Base-by-base conservation (phyloP, 139 green algal genomes). In the Chlorella sp. region DNA sequence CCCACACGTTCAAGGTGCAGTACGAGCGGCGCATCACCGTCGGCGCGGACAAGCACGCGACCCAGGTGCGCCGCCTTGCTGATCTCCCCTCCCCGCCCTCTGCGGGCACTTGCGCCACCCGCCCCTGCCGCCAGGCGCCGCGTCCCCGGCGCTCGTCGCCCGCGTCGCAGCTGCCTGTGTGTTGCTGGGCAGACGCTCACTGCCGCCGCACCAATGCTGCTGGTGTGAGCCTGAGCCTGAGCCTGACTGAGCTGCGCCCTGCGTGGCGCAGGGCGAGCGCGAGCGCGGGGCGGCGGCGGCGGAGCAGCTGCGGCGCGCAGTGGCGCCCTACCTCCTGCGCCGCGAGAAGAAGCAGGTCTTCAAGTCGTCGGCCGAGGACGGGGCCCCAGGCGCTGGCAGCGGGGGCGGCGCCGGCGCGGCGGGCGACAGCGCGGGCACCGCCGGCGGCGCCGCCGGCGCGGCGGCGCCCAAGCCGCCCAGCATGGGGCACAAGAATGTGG, bases 321-420 rank as follows among this genome's bases (percentile, higher is more conserved):
- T 93, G 7, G 85, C 79, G 42, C 91, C 95, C 29, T 96, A 87
- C 83, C 91, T 98, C 45, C 80, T 99, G 71, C 81, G 95, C 0
- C 84, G 95, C 3, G 91, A 97, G 76, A 98, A 98, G 82, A 88
- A 91, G 61, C 83, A 93, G 5, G 90, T 97, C 2, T 79, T 96
- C 62, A 68, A 69, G 41, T n/a, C 53, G n/a, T n/a, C n/a, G 1
- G 56, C 56, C 5, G 27, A 36, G 19, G 69, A 38, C 40, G 29
- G 35, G 9, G 69, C 38, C 5, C 27, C 27, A 31, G 38, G 23
- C 53, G 5, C 53, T 2, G 5, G 8, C 15, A 19, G 40, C 25
- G 9, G 62, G 40, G 62, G 62, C 62, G 19, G 29, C 4, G 40
- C 25, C 19, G 46, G n/a, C 6, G 31, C 23, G 14, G 67, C 38